phyloP scores from a whole-genome alignment of 164 flowering plant genomes.

The Stephania japonica region DNA sequence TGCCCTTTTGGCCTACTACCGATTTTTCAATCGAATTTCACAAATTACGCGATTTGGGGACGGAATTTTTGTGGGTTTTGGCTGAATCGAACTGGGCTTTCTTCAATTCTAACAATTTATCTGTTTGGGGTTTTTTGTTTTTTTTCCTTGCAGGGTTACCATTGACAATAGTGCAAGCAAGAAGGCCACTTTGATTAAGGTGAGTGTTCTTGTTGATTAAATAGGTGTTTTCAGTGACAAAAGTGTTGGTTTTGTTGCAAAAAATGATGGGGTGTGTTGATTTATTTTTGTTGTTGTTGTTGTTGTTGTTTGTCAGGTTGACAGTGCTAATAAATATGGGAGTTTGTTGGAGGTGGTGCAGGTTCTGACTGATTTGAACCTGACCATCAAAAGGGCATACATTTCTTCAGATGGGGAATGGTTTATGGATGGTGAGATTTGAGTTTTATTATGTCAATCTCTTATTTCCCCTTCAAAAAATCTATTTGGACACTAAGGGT shows the following conservation, averaged over 20 bases:
- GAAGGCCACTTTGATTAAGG: conserved; percentile 74
- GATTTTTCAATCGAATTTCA: no score
- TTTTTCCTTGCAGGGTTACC: conserved; percentile 49
- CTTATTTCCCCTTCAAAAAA: no score
- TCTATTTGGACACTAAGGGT: no score
- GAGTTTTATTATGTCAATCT: neutral
- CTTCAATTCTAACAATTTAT: conserved; percentile 1
- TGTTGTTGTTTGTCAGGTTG: conserved; percentile 46
- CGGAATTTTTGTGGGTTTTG: conserved; percentile 2
- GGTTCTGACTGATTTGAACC: conserved; percentile 60
- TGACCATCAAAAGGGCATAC: conserved; percentile 57
- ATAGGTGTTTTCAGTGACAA: neutral
- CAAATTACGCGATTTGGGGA: neutral
- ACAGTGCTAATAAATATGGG: conserved; percentile 73
- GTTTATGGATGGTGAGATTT: conserved; percentile 75
- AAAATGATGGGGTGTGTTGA: neutral
- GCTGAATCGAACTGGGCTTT: conserved; percentile 8
- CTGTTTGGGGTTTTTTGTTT: conserved; percentile 13
- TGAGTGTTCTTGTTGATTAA: conserved; percentile 15
- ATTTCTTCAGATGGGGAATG: conserved; percentile 76
- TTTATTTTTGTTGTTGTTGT: neutral
- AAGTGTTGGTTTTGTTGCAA: neutral
- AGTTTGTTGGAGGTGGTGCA: conserved; percentile 67
- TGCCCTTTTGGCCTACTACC: no score
- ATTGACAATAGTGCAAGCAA: conserved; percentile 65